phyloP scores from a whole-genome alignment of 2,329 filamentous ascomycete genomes.

The Zelopaecilomyces penicillatus region DNA sequence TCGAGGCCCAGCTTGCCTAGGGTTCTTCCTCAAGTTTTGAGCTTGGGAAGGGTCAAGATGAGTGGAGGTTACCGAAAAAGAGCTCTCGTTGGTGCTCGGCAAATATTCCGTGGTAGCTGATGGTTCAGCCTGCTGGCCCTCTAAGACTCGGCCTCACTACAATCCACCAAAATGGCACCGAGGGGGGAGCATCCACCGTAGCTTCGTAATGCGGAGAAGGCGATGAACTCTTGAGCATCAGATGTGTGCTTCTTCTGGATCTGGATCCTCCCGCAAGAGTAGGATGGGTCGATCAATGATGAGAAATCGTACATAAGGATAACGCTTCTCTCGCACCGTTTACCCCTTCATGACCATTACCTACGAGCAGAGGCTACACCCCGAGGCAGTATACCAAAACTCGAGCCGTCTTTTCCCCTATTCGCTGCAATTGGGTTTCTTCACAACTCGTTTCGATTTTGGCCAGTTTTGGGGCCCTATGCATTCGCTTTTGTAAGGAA shows the following conservation, averaged over 20 bases:
- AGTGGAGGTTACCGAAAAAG: constrained; percentile 7
- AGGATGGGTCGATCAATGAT: constrained; percentile 8
- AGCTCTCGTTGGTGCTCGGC: constrained; percentile 11
- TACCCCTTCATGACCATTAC: constrained; percentile 2
- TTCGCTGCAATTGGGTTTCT: neutral
- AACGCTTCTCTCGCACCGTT: constrained; percentile 6
- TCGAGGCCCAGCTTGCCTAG: constrained; percentile 8
- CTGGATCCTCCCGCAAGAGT: constrained; percentile 6
- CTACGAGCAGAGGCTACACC: neutral
- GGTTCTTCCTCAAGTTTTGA: constrained; percentile 13
- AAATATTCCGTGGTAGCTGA: constrained; percentile 14
- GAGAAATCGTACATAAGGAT: constrained; percentile 9
- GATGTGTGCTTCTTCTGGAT: constrained; percentile 3
- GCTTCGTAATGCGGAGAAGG: constrained; percentile 9
- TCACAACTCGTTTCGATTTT: neutral
- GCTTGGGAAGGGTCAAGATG: constrained; percentile 12
- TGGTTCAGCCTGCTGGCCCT: constrained; percentile 11
- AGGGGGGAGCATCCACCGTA: constrained; percentile 3
- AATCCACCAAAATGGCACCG: neutral
- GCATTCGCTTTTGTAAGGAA: too few species aligned
- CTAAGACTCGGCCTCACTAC: constrained; percentile 8
- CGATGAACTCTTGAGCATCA: constrained; percentile 5
- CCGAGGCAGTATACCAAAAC: constrained; percentile 2
- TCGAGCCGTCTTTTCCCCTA: neutral
- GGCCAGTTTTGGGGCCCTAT: too few species aligned